Conservation (phyloP, 1,284 basidiomycete genomes). For the Ganoderma multipileum region DNA sequence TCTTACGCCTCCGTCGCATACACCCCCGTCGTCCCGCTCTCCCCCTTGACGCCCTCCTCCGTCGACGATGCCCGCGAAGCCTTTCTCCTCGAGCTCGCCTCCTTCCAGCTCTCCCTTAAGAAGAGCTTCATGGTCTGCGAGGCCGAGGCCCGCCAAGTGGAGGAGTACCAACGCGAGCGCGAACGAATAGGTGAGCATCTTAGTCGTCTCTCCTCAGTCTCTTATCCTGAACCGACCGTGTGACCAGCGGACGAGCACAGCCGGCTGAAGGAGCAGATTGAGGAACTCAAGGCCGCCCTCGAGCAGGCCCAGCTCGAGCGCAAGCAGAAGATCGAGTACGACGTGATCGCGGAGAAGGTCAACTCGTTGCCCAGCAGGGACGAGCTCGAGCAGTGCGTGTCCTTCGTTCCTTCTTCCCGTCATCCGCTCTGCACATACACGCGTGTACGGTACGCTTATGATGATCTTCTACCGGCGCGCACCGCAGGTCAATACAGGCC, state of each 20-base stretch:
- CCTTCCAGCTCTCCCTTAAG: slow-evolving; percentile 74
- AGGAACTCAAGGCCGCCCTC: slow-evolving; percentile 73
- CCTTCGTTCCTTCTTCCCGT: neutral
- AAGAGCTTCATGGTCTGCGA: slow-evolving; percentile 83
- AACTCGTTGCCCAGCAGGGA: slow-evolving; percentile 77
- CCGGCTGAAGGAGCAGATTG: slow-evolving; percentile 69
- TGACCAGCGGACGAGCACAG: slow-evolving; percentile 71
- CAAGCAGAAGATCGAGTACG: slow-evolving; percentile 82
- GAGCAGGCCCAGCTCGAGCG: slow-evolving; percentile 80
- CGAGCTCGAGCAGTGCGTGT: slow-evolving; percentile 72
- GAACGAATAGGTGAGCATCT: slow-evolving; percentile 66
- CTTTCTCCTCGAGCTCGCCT: slow-evolving; percentile 76
- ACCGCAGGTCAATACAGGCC: slow-evolving; percentile 67
- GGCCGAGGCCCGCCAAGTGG: slow-evolving; percentile 80
- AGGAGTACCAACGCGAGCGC: slow-evolving; percentile 77
- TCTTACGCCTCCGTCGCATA: slow-evolving; percentile 67
- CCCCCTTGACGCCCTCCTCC: slow-evolving; percentile 44
- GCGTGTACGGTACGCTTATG: neutral
- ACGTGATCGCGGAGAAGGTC: slow-evolving; percentile 80
- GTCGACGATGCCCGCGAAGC: slow-evolving; percentile 78
- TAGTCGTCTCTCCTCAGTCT: slow-evolving; percentile 3
- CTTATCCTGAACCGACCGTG: slow-evolving; percentile 24
- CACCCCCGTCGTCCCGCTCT: slow-evolving; percentile 50
- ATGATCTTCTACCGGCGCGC: neutral
- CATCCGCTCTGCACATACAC: neutral